Percentiles rank a stretch among this genome's conserved stretches.
Conservation (phyloP, 1,284 basidiomycete genomes). For the Malassezia furfur region DNA sequence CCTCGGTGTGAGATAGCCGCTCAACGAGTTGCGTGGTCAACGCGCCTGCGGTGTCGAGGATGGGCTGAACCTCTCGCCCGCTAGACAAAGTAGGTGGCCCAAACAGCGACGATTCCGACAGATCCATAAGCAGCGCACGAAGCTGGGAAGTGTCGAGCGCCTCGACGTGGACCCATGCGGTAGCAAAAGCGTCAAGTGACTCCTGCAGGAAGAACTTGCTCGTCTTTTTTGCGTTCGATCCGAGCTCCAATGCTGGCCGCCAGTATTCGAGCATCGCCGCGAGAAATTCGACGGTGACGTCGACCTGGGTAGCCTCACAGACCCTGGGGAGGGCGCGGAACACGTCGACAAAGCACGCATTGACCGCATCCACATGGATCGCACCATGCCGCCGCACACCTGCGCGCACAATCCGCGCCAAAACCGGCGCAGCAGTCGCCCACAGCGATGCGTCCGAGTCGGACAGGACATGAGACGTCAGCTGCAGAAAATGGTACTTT, state of each 20-base stretch:
- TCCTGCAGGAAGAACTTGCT: conserved; percentile 23
- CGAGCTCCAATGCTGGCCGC: conserved; percentile 23
- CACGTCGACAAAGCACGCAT: conserved; percentile 25
- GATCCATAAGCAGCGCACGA: conserved; percentile 10
- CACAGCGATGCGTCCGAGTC: not conserved
- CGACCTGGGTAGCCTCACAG: not conserved
- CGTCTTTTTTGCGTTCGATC: conserved; percentile 30
- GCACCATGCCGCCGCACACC: conserved; percentile 20
- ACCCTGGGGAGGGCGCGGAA: conserved; percentile 17
- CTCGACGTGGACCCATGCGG: not conserved
- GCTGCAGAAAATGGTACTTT: conserved; percentile 5
- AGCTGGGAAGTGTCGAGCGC: conserved; percentile 3
- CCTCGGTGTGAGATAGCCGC: conserved; percentile 4
- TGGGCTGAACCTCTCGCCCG: not conserved
- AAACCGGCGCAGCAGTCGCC: not conserved
- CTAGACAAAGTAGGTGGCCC: not conserved
- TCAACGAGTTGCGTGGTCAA: not conserved
- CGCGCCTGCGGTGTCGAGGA: not conserved
- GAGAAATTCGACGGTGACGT: conserved; percentile 7
- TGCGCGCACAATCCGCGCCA: not conserved
- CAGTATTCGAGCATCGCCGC: conserved; percentile 19
- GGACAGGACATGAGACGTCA: not conserved
- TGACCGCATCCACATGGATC: conserved; percentile 27
- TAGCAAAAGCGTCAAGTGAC: conserved; percentile 16
- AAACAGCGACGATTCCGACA: conserved; percentile 23